Base-by-base conservation (phyloP, 164 flowering plant genomes). In the Vitis labrusca region DNA sequence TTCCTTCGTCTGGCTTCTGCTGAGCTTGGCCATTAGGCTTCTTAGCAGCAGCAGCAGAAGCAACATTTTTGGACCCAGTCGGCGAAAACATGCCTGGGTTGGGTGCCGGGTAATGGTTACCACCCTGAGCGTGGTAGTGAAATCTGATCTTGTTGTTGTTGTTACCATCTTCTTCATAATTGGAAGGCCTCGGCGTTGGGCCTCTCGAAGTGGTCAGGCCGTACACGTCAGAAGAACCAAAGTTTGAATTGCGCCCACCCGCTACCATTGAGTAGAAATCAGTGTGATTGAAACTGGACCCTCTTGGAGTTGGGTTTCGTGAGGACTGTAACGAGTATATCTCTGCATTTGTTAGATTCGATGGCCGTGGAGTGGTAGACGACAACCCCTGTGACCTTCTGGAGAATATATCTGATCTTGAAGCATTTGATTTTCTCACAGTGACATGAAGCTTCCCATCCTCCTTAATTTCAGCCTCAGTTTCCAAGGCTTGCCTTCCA, bases 11-110 rank as follows among this genome's bases (percentile, higher is more conserved):
- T 1, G 68, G 52, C 55, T 77, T 80, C 63, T 79, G 75, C 63
- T 59, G 78, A 27, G 76, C 77, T 17, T 78, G 78, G 1, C 84
- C 91, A 66, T 82, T 84, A 44, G 84, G 65, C 84, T 70, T 83
- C 67, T 78, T 86, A 9, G 74, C 73, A n/a, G 65, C 73, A 8
- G 65, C 66, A 8, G 55, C 55, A 11, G 71, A 17, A 56, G 61
- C 55, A 16, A 58, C 65, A 63, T 76, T 63, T 61, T 71, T 83
- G 1, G 83, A 69, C 23, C 63, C 84, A 9, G 81, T 79, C 5
- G 96, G 95, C 2, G 98, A 91, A 66, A 89, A 87, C 86, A 91
- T 91, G 0, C 91, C 97, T 2, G 93, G 90, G 67, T 90, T 90
- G 4, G 98, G 96, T 0, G 93, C 90, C 32, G 97, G 97, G 65